Base-by-base conservation (phyloP, 2,329 filamentous ascomycete species). In the Leptographium flavum region DNA sequence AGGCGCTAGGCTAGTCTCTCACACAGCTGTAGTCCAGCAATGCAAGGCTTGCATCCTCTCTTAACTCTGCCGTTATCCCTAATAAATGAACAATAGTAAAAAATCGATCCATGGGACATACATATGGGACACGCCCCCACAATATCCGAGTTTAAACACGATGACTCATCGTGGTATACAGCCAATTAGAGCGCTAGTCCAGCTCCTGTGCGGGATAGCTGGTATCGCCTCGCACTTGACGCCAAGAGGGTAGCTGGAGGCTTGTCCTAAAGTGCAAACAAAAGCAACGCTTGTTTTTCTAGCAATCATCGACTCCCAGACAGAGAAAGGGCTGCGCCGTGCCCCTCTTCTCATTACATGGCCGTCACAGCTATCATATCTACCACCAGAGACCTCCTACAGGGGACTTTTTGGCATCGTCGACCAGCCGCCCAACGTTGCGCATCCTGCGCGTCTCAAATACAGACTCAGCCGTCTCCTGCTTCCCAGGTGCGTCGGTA, bases 1-100 rank as follows among this genome's bases (percentile, higher is more conserved):
- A 82, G 65, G 70, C 65, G 47, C 52, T 74, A 17, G 68, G 69
- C 4, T 60, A 60, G 23, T 52, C 53, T 3, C 55, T 54, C 42
- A 57, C 67, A 4, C 64, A 65, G 47, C 52, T 71, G 45, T 71
- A 52, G 32, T 54, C 19, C 8, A 1, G 1, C 17, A 11, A 14
- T 22, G 19, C 9, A 28, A 22, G 25, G 30, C 30, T 15, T 4
- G 6, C 14, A 31, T 31, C 14, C 6, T 27, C 6, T 27, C 25
- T 27, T 27, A n/a, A n/a, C n/a, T n/a, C n/a, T n/a, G n/a, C n/a
- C n/a, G n/a, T n/a, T n/a, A n/a, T n/a, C n/a, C n/a, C n/a, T n/a
- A n/a, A n/a, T n/a, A n/a, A n/a, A n/a, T n/a, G n/a, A n/a, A n/a
- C n/a, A n/a, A n/a, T n/a, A n/a, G n/a, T n/a, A n/a, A n/a, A n/a